These are phyloP conservation scores for Xylariaceae sp. DNA, from an alignment of 2,329 filamentous ascomycete genomes.

Conservation along the genomic window DNA sequence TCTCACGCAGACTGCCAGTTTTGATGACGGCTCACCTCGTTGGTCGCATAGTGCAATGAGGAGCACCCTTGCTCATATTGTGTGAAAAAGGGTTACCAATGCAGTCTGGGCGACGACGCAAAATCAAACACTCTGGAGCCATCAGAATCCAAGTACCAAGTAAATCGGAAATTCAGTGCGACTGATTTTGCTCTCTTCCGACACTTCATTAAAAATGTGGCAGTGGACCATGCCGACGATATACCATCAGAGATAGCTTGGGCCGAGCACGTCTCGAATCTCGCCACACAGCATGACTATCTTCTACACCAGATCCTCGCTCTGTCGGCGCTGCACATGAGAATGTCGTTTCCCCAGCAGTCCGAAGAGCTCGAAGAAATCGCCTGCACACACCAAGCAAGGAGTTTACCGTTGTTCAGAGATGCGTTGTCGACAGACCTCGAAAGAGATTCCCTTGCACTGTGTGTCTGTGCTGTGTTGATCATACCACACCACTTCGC, in stretches of 20 bases:
- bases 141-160: background rate
- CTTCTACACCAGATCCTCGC: constrained; percentile 27
- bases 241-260: constrained; percentile 15
- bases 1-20: no score
- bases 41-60: constrained; percentile 22
- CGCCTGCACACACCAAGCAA: constrained; percentile 23
- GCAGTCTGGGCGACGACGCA: constrained; percentile 19
- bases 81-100: constrained; percentile 20
- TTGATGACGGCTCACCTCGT: no score
- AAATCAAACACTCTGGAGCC: background rate
- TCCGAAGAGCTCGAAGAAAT: constrained; percentile 11
- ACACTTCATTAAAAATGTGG: constrained; percentile 20
- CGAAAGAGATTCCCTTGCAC: constrained; percentile 1
- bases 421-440: constrained; percentile 13
- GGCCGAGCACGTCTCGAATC: constrained; percentile 17
- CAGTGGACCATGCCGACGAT: constrained; percentile 21
- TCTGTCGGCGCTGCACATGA: constrained; percentile 22
- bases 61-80: constrained; percentile 25
- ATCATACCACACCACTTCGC: constrained; percentile 26
- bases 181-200: constrained; percentile 24
- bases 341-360: constrained; percentile 9
- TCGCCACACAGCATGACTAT: constrained; percentile 22
- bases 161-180: constrained; percentile 15
- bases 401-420: constrained; percentile 22
- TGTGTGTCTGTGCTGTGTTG: constrained; percentile 26